Evolutionary conservation across 228 moss, liverwort and hornwort genomes (phyloP).

Genomic region (Sphagnum magellanicum): DNA sequence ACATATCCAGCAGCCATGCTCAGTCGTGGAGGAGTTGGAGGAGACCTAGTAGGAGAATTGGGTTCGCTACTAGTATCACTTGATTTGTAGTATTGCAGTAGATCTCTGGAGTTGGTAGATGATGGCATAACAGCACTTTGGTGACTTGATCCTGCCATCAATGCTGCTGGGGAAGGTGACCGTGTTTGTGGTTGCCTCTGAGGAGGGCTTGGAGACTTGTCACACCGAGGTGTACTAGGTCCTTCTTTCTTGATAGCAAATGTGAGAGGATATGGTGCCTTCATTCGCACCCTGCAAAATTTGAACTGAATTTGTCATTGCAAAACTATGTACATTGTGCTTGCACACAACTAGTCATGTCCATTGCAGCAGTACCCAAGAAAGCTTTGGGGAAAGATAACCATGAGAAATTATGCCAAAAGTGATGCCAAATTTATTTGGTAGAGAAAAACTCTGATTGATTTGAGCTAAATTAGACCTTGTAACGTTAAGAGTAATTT

Average conservation of each 20-base stretch:
- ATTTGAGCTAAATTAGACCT: too few species aligned
- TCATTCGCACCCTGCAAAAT: slow-evolving; percentile 17
- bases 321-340: not conserved
- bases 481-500: too few species aligned
- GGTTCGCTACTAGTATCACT: slow-evolving; percentile 14
- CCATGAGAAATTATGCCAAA: too few species aligned
- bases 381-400: not conserved
- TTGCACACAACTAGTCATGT: not conserved
- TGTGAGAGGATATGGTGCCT: slow-evolving; percentile 13
- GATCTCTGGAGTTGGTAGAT: slow-evolving; percentile 10
- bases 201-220: slow-evolving; percentile 22
- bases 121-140: slow-evolving; percentile 7
- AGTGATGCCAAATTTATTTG: too few species aligned
- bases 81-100: slow-evolving; percentile 6
- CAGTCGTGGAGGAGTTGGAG: slow-evolving; percentile 21
- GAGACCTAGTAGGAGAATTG: slow-evolving; percentile 28
- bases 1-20: slow-evolving; percentile 11
- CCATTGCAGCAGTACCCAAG: too few species aligned
- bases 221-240: slow-evolving; percentile 14
- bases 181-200: slow-evolving; percentile 16
- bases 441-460: too few species aligned
- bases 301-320: not conserved
- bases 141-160: slow-evolving; percentile 1
- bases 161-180: slow-evolving; percentile 19
- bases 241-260: slow-evolving; percentile 14